Evolutionary conservation across 2,329 filamentous ascomycete species (phyloP), one percentile per base, ranked within the genome.

Genomic region (Septoria petroselini): DNA sequence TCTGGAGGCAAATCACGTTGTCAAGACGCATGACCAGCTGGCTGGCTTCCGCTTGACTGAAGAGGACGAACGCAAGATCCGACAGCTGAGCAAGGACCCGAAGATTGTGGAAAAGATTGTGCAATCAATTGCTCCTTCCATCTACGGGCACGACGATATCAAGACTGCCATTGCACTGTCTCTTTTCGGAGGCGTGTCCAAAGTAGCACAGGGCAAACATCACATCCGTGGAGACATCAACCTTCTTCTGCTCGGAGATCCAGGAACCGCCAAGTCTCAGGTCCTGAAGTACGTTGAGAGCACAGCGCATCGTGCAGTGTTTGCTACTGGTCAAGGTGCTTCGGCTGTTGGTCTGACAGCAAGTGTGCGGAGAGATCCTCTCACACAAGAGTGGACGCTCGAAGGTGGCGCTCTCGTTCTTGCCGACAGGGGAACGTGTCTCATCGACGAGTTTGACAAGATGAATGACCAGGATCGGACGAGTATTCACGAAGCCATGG

Each of bases 401-500:
- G 93, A 98, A 73, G 93, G 93, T 56, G 93, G 93, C 65, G 93
- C 93, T 3, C 78, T 98, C 8, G 93, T 98, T 63, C 81, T 98
- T 48, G 93, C 93, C 12, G 93, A 98, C 68, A 86, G 88, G 58
- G 93, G 93, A 33, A 95, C 89, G 12, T 97, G 93, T 65, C 77
- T 98, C 23, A 98, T 98, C 56, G 93, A 98, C 64, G 93, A 98
- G 71, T 98, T 98, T 63, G 93, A 98, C 80, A 98, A 98, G 78
- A 98, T 98, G 93, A 97, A 97, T 69, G 93, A 98, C 68, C 90
- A 97, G 67, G 93, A 98, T 70, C 83, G 93, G 58, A 97, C 93
- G 1, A 95, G 90, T 6, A 98, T 98, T 61, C 93, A 98, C 79
- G 93, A 98, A 76, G 93, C 93, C 53, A 98, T 98, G 93, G 93